Evolutionary conservation across 2,329 filamentous ascomycete genomes (phyloP), one percentile per base, ranked within the genome.

Genomic region (Colletotrichum sp.): DNA sequence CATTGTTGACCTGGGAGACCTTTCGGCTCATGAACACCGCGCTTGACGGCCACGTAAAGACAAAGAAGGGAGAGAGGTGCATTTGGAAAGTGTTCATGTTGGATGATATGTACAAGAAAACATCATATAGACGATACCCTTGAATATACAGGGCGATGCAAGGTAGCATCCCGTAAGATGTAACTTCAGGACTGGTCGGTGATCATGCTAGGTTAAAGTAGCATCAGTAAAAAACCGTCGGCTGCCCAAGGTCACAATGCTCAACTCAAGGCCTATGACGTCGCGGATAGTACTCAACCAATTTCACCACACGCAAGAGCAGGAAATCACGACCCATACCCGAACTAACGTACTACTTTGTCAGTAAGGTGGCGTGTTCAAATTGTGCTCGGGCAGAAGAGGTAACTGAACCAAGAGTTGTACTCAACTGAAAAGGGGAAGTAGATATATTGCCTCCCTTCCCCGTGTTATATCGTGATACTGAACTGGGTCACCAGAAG

Each of bases 1-100:
- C 74, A 78, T 85, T 15, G 79, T 83, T 44, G 84, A 86, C 49
- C 67, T 86, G 28, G 83, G 84, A 2, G 80, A 82, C 21, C 55
- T 72, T 3, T 60, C 39, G 18, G 79, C 59, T 70, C 77, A 8
- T 76, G 78, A 28, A 24, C 64, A 59, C 15, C 74, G 59, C 4
- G 65, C 9, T 26, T 76, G 70, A 76, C 57, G 16, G 62, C 13
- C 12, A 3, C 8, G 30, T 39, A 60, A 21, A 64, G 6, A n/a
- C 32, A 8, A 16, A 3, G n/a, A 24, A 32, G n/a, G 16, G n/a
- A 44, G n/a, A n/a, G 8, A n/a, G 8, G n/a, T 21, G 34, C n/a
- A 44, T 8, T 52, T 52, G 44, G 15, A 36, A 7, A 39, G 8
- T 28, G n/a, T 18, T 18, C 16, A 64, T 34, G 16, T n/a, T 59